phyloP scores from a whole-genome alignment of 306 rosid species.

The Datisca glomerata region DNA sequence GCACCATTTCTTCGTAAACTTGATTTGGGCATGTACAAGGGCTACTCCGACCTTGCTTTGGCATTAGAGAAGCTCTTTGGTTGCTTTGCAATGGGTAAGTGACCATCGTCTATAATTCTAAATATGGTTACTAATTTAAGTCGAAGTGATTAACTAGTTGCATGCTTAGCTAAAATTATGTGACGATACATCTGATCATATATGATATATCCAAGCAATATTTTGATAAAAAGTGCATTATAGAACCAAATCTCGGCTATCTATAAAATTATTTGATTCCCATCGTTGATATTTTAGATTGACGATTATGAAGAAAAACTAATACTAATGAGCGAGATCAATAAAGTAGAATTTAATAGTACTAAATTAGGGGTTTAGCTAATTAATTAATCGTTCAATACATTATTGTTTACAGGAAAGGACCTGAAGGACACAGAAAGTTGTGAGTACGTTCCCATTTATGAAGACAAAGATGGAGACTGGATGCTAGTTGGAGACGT shows the following conservation, averaged over 20 bases:
- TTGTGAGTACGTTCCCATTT: constrained; percentile 71
- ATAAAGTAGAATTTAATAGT: neutral
- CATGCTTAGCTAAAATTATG: too few relatives aligned
- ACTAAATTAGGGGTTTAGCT: neutral
- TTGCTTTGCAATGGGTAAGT: constrained; percentile 59
- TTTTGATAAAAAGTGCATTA: too few relatives aligned
- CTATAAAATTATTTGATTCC: too few relatives aligned
- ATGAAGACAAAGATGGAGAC: constrained; percentile 94
- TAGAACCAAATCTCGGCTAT: too few relatives aligned
- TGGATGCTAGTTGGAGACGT: constrained; percentile 99
- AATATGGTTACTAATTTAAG: neutral
- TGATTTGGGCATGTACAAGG: constrained; percentile 46
- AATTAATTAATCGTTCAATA: too few relatives aligned
- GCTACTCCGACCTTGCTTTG: constrained; percentile 44
- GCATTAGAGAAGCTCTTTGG: constrained; percentile 77
- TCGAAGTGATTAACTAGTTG: neutral
- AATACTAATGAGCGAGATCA: too few relatives aligned
- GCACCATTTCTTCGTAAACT: constrained; percentile 88
- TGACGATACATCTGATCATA: too few relatives aligned
- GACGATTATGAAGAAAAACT: too few relatives aligned
- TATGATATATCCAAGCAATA: too few relatives aligned
- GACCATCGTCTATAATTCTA: neutral
- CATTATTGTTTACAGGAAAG: constrained; percentile 48
- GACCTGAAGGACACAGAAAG: constrained; percentile 52
- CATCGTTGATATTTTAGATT: too few relatives aligned